Base-by-base conservation (phyloP, 202 grass and related monocot species). In the Zizania palustris region DNA sequence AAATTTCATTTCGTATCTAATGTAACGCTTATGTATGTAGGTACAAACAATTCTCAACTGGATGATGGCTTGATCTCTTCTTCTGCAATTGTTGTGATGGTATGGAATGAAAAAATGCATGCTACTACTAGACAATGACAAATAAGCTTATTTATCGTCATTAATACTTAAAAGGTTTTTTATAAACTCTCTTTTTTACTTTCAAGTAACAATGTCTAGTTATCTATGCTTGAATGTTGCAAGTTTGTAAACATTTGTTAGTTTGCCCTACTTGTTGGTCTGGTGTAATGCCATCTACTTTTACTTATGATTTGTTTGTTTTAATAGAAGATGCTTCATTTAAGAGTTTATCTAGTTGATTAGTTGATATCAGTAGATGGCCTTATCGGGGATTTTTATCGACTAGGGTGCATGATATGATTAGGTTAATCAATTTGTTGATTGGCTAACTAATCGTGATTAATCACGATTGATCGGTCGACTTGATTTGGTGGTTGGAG, bases 21-120 rank as follows among this genome's bases (percentile, higher is more conserved):
- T 67, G 73, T 60, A 13, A 51, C 0, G 45, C 78, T 39, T 72
- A 9, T 28, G 28, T 28, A 28, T 87, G 79, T 87, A 87, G 79
- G 79, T 82, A 72, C 85, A 8, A n/a, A n/a, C 1, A 4, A 9
- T 28, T n/a, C 65, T 13, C 8, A 42, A 41, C 44, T 41, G 28
- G 28, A 28, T 43, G 43, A 9, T 12, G n/a, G 58, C 33, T 57
- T 45, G 21, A 1, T 38, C 33, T 54, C n/a, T n/a, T 49, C 20
- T 28, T 28, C 53, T 51, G 19, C 61, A 14, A 10, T 22, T 63
- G 45, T 15, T 44, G 45, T 28, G 28, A 28, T 28, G 58, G 9
- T 28, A 37, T 75, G 45, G 37, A 5, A 45, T 21, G 69, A 10
- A 58, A 60, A 50, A 38, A 20, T 62, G 55, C 28, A 11, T 42